Conservation (phyloP, 164 flowering plant genomes). For the Cinnamomum micranthum region DNA sequence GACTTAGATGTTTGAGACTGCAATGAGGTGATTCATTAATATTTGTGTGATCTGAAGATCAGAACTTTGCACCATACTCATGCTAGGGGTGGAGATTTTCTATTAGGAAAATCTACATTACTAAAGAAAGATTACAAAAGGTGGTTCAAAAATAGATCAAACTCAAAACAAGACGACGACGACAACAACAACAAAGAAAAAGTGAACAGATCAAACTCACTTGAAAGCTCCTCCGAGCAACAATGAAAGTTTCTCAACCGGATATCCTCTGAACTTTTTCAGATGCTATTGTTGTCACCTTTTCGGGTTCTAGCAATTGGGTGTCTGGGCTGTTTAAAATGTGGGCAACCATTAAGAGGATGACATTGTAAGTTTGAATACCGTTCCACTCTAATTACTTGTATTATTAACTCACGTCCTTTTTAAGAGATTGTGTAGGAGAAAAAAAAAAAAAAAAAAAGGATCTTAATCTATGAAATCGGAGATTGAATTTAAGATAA, state of each 20-base stretch:
- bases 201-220: conserved; percentile 18
- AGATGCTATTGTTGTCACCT: not conserved
- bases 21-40: no score
- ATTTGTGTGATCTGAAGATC: not conserved
- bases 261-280: conserved; percentile 7
- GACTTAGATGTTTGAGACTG: no score
- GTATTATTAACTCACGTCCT: no score
- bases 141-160: not conserved
- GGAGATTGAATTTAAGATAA: no score
- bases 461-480: no score
- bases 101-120: conserved; percentile 37
- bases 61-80: not conserved
- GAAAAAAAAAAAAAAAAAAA: no score
- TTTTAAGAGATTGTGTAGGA: no score
- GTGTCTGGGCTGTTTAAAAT: no score
- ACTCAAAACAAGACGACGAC: not conserved
- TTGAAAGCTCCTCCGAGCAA: conserved; percentile 42
- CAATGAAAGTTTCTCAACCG: conserved; percentile 38
- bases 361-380: no score
- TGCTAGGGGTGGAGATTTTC: conserved; percentile 49
- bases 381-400: no score
- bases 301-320: not conserved
- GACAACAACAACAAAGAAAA: not conserved
- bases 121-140: not conserved
- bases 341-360: no score